phyloP scores from a whole-genome alignment of 495 filamentous ascomycete genomes.

The Ascodesmis nigricans region DNA sequence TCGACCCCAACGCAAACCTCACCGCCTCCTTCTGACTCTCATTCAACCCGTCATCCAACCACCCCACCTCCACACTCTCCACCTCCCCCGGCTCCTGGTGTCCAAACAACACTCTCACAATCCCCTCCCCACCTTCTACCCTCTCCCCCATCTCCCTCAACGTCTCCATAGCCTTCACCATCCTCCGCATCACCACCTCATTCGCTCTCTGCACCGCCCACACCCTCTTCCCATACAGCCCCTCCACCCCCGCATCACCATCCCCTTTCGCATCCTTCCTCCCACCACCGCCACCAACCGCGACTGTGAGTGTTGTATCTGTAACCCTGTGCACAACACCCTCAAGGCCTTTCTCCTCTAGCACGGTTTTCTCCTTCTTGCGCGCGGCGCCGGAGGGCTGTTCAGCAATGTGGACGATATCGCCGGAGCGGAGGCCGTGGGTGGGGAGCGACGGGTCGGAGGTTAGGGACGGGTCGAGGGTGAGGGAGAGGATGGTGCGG shows the following conservation, averaged over 20 bases:
- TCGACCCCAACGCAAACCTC: conserved; percentile 59
- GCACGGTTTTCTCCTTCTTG: conserved; percentile 45
- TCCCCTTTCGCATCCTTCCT: conserved; percentile 30
- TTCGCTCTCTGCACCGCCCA: conserved; percentile 79
- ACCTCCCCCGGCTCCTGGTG: conserved; percentile 37
- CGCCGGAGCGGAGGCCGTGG: conserved; percentile 69
- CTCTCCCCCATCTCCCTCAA: conserved; percentile 46
- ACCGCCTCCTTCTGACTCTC: conserved; percentile 82
- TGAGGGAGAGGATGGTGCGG: conserved; percentile 63
- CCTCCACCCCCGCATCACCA: conserved; percentile 37
- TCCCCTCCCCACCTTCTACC: conserved; percentile 23
- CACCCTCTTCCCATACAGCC: conserved; percentile 24
- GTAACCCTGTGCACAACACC: conserved; percentile 60
- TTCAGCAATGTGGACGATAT: conserved; percentile 65
- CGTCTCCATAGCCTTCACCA: conserved; percentile 72
- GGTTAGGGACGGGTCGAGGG: conserved; percentile 44
- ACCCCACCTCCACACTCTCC: conserved; percentile 33
- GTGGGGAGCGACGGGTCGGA: conserved; percentile 36
- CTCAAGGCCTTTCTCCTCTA: conserved; percentile 41
- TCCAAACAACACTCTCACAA: conserved; percentile 72
- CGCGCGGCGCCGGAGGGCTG: conserved; percentile 46
- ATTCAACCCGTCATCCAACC: conserved; percentile 62
- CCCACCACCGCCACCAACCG: conserved; percentile 41
- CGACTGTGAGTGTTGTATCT: conserved; percentile 37
- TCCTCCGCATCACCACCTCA: conserved; percentile 72